Base-by-base conservation (phyloP, 2,329 filamentous ascomycete genomes). In the Fonsecaea pugnacius region DNA sequence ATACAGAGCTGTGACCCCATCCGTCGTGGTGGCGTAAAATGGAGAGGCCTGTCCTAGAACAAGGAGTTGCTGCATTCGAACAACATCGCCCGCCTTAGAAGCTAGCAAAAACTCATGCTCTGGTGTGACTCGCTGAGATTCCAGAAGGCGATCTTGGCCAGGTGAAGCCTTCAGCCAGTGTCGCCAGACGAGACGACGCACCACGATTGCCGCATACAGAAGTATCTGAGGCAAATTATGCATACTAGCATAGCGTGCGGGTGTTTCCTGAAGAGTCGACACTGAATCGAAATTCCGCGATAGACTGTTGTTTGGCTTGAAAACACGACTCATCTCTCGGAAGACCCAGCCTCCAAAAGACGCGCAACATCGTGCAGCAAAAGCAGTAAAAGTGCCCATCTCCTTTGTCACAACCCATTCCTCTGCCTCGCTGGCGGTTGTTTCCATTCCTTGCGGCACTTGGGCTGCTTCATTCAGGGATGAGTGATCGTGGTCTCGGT, bases 1-100 rank as follows among this genome's bases (percentile, higher is more conserved):
- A 51, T 3, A 61, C 12, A 64, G 24, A 24, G 62, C 33, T 16
- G 62, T 61, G 12, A 36, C 21, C 27, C 52, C 52, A n/a, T 36
- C 32, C 14, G 30, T 30, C 8, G 30, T 30, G 3, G 52, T 51
- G 21, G 38, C 18, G 10, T 56, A 36, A 24, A 30, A 27, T 4
- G 59, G 52, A 56, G 59, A 55, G 8, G 21, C 50, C 10, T 40
- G 24, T 16, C 35, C 21, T 32, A 18, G 30, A 12, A 36, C 48
- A 14, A 54, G 51, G 12, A 62, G 50, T 33, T 38, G 35, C 50
- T 38, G 24, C 33, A 62, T 62, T 14, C 18, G 52, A 10, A 32
- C 21, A 35, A 60, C 30, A 27, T 60, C 46, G 14, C 58, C 58
- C 24, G 18, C 40, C 6, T 33, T 36, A 12, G 30, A 51, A 8